phyloP scores from a whole-genome alignment of 192 early-diverging fungal genomes.

The Coemansia sp. region DNA sequence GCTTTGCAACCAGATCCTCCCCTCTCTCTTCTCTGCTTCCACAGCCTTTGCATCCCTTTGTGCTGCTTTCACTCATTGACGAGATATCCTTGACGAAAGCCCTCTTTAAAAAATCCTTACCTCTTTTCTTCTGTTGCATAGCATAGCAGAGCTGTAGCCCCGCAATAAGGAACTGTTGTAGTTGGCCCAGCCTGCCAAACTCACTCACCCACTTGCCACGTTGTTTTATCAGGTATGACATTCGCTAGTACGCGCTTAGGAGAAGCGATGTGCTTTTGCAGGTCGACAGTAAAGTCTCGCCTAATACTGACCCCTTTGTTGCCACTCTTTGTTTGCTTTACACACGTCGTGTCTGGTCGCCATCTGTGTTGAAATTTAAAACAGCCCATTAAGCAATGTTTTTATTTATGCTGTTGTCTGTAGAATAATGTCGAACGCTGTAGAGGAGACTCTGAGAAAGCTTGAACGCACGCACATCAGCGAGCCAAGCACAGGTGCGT shows the following conservation, averaged over 20 bases:
- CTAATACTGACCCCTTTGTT: neutral
- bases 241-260: neutral
- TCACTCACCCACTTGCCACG: neutral
- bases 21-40: neutral
- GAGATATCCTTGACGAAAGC: neutral
- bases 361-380: neutral
- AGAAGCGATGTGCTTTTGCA: neutral
- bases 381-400: conserved; percentile 59
- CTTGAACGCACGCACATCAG: conserved; percentile 45
- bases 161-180: neutral
- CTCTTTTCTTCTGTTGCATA: neutral
- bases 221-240: neutral
- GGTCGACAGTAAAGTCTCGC: neutral
- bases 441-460: conserved; percentile 50
- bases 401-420: conserved; percentile 72
- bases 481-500: conserved; percentile 22
- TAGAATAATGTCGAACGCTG: conserved; percentile 54
- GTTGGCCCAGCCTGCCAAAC: neutral
- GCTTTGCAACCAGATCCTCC: neutral
- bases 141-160: neutral
- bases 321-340: neutral
- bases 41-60: neutral
- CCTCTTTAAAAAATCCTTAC: neutral
- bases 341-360: neutral
- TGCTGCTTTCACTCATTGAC: conserved; percentile 1